Evolutionary conservation across 2,329 filamentous ascomycete species (phyloP).

Genomic region (Aspergillus cejpii): DNA sequence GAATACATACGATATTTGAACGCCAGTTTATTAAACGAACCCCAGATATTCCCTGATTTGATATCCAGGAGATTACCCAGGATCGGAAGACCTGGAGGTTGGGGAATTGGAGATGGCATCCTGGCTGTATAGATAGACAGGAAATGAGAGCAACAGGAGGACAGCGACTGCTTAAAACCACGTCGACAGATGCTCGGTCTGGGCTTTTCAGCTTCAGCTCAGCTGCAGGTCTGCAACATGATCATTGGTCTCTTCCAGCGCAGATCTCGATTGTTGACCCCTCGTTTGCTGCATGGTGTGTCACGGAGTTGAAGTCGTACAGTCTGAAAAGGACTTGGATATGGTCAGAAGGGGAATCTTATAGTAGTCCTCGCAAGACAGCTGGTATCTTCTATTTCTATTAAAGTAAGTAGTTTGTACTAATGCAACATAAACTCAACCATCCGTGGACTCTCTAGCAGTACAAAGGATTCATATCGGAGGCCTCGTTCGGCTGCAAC

Average conservation of each 20-base stretch:
- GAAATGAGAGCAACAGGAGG: too few relatives aligned
- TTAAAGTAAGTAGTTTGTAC: too few relatives aligned
- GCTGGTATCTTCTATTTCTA: too few relatives aligned
- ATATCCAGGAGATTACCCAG: constrained; percentile 50
- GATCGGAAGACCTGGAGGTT: constrained; percentile 46
- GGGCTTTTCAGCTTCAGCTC: constrained; percentile 1
- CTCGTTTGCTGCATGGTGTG: constrained; percentile 19
- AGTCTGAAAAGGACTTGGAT: too few relatives aligned
- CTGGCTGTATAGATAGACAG: constrained; percentile 2
- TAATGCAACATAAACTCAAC: neutral
- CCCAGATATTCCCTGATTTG: constrained; percentile 46
- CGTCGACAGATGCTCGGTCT: neutral
- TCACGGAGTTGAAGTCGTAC: too few relatives aligned
- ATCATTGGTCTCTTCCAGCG: constrained; percentile 6
- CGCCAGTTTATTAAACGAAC: constrained; percentile 45
- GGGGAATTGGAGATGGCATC: constrained; percentile 47
- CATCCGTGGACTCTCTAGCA: neutral
- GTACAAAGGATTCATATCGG: neutral
- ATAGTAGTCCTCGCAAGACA: too few relatives aligned
- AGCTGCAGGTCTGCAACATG: constrained; percentile 1
- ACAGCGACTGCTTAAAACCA: too few relatives aligned
- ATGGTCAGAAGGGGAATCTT: too few relatives aligned
- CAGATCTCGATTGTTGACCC: constrained; percentile 13
- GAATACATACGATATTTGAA: constrained; percentile 43
- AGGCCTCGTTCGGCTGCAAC: neutral